Evolutionary conservation across 2,329 filamentous ascomycete species (phyloP), one percentile per base, ranked within the genome.

Genomic region (Xylaria arbuscula): DNA sequence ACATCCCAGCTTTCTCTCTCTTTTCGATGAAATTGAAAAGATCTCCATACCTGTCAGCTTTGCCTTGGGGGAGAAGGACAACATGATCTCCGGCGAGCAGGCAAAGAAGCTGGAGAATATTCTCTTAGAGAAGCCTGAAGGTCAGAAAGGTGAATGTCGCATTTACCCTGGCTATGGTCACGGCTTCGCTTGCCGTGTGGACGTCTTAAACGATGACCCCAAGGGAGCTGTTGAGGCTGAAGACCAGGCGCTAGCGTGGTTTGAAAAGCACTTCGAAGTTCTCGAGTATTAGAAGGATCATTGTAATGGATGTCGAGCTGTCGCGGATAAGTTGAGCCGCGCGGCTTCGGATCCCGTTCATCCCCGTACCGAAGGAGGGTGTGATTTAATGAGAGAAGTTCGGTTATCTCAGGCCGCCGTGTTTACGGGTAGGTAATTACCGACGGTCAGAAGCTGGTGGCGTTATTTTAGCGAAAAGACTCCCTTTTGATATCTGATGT

Each of bases 11-110:
- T 72, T 83, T 24, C 68, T 90, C 28, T 73, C 72, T 0, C 62
- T 89, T 2, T 84, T 85, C 0, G 78, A 66, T 11, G 87, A 89
- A 57, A 78, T 86, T 24, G 79, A 85, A 38, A 80, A 79, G 45
- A 75, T 86, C 2, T 76, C 69, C 1, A 67, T 81, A 15, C 86
- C 87, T 2, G 70, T 85, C 32, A 82, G 81, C 45, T 81, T 87
- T 64, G 82, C 83, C 1, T 69, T 86, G 5, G 84, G 82, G 3
- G 82, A 84, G 40, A 73, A 77, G 2, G 86, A 88, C 72, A 73
- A 78, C 50, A 78, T 77, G 54, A 72, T 87, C 48, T 72, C 78
- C 0, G 42, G 70, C 24, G 74, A 76, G 24, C 72, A 80, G 56
- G 77, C 80, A 9, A 76, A 78, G 45, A 60, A 73, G 64, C 78